A percentile compares a stretch with the other conserved stretches of the same genome.
Evolutionary conservation across 2,329 filamentous ascomycete species (phyloP).

Genomic region (Aspergillus brunneoviolaceus): DNA sequence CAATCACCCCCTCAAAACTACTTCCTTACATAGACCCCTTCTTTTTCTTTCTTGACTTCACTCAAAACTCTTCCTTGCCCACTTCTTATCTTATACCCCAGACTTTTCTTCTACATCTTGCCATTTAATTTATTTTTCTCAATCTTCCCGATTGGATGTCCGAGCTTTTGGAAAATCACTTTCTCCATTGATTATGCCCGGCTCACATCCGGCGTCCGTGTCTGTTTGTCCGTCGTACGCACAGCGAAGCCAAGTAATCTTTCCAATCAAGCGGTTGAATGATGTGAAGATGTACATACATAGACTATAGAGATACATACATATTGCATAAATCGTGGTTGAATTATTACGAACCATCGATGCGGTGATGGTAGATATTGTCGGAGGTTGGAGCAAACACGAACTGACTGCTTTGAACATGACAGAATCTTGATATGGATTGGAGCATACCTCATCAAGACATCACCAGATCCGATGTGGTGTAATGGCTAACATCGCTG

Average conservation of each 20-base stretch:
- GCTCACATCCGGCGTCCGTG: neutral
- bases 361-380: too few species aligned
- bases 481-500: too few species aligned
- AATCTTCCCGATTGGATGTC: neutral
- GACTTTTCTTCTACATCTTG: neutral
- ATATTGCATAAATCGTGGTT: neutral
- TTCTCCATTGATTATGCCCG: neutral
- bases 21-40: neutral
- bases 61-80: neutral
- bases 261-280: neutral
- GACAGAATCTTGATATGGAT: too few species aligned
- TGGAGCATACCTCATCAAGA: too few species aligned
- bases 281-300: neutral
- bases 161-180: neutral
- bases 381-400: too few species aligned
- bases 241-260: neutral
- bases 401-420: too few species aligned
- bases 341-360: too few species aligned
- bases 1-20: neutral
- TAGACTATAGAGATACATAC: neutral
- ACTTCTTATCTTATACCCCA: conserved; percentile 6
- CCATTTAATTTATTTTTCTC: neutral
- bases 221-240: neutral
- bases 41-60: neutral
- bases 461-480: too few species aligned